These are phyloP conservation scores for Trichocomaceae sp. DNA, from an alignment of 2,329 filamentous ascomycete genomes.

Conservation along the genomic window DNA sequence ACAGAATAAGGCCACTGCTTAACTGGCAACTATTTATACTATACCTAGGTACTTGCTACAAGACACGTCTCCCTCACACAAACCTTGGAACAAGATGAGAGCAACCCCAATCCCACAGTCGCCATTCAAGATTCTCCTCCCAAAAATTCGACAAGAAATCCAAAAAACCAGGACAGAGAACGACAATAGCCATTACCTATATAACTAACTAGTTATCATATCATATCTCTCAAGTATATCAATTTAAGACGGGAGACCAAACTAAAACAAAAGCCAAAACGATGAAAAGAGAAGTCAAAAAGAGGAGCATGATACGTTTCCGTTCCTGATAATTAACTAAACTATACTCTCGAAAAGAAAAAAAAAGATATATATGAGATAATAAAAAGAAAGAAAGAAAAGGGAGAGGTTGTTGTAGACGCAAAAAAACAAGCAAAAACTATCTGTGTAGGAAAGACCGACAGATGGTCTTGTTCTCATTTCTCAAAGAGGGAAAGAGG, in stretches of 20 bases:
- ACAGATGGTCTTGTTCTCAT: not conserved
- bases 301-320: not conserved
- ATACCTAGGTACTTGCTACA: too few species aligned
- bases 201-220: too few species aligned
- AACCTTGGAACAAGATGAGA: too few species aligned
- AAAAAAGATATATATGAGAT: constrained; percentile 1
- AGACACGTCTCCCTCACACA: too few species aligned
- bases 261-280: too few species aligned
- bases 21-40: too few species aligned
- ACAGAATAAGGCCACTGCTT: too few species aligned
- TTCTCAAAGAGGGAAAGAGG: not conserved
- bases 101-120: too few species aligned
- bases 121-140: too few species aligned
- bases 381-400: not conserved
- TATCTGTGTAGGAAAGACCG: not conserved
- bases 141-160: too few species aligned
- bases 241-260: not conserved
- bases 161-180: not conserved
- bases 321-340: not conserved
- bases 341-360: not conserved
- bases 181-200: not conserved
- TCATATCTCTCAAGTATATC: too few species aligned
- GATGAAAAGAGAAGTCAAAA: not conserved
- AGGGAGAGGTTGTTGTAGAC: not conserved
- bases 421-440: not conserved